A percentile compares a stretch with the other conserved stretches of the same genome.
phyloP scores from a whole-genome alignment of 179 eudicot genomes.

The Spinacia oleracea region DNA sequence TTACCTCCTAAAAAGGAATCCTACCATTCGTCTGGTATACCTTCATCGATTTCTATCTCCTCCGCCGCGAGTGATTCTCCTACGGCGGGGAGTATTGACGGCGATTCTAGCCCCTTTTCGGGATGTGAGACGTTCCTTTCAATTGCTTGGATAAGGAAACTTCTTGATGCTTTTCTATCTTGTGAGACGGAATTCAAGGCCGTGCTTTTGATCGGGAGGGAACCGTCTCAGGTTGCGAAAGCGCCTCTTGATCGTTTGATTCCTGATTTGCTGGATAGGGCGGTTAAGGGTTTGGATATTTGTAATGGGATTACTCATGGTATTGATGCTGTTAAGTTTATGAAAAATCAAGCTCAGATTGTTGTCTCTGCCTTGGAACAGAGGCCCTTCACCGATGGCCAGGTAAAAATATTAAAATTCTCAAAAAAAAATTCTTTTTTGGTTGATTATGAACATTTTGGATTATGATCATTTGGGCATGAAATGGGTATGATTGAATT shows the following conservation, averaged over 20 bases:
- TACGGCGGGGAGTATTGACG: background rate
- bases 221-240: slow-evolving; percentile 54
- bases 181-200: slow-evolving; percentile 94
- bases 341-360: slow-evolving; percentile 63
- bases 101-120: slow-evolving; percentile 7
- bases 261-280: slow-evolving; percentile 68
- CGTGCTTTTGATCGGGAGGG: slow-evolving; percentile 63
- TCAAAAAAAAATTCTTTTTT: too few species aligned
- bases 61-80: slow-evolving; percentile 9
- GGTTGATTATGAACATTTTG: too few species aligned
- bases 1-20: slow-evolving; percentile 22
- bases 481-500: background rate
- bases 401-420: slow-evolving; percentile 34
- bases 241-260: slow-evolving; percentile 75
- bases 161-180: slow-evolving; percentile 70
- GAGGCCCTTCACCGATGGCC: slow-evolving; percentile 70
- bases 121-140: slow-evolving; percentile 46
- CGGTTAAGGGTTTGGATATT: slow-evolving; percentile 69
- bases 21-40: slow-evolving; percentile 11
- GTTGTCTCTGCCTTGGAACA: slow-evolving; percentile 61
- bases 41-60: slow-evolving; percentile 12
- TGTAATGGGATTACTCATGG: slow-evolving; percentile 82
- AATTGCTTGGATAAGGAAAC: slow-evolving; percentile 71
- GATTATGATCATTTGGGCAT: too few species aligned
- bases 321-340: slow-evolving; percentile 56